Evolutionary conservation across 176 grass and related monocot species (phyloP).

Genomic region (Carex myosuroides): DNA sequence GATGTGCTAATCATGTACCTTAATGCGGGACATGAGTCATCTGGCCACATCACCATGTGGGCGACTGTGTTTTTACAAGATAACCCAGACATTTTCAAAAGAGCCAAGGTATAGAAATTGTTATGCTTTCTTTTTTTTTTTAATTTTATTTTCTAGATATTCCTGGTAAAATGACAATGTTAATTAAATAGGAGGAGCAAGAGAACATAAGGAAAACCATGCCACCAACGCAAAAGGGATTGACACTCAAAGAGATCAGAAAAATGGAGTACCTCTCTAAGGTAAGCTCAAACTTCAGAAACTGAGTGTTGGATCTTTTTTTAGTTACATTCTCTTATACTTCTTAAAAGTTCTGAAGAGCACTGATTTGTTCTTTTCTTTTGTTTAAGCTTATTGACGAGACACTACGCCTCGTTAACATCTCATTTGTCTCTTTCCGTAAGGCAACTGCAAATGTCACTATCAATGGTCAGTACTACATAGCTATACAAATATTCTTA

Average conservation of each 20-base stretch:
- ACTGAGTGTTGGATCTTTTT: background rate
- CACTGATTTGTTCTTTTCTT: background rate
- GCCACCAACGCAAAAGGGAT: slow-evolving; percentile 41
- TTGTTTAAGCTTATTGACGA: slow-evolving; percentile 65
- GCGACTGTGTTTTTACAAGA: slow-evolving; percentile 80
- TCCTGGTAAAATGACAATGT: background rate
- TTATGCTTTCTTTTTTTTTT: background rate
- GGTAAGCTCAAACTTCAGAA: slow-evolving; percentile 25
- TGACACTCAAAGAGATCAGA: slow-evolving; percentile 69
- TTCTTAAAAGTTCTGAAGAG: background rate
- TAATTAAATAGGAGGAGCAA: slow-evolving; percentile 65
- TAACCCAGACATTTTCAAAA: slow-evolving; percentile 50
- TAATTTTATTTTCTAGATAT: background rate
- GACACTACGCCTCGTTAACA: slow-evolving; percentile 75
- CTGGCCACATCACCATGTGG: slow-evolving; percentile 98
- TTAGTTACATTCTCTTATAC: background rate
- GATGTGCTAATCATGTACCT: slow-evolving; percentile 90
- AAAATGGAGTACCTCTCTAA: slow-evolving; percentile 97
- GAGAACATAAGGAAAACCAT: slow-evolving; percentile 65
- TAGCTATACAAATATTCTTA: background rate
- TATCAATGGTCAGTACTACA: slow-evolving; percentile 48
- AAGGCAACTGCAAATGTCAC: slow-evolving; percentile 48
- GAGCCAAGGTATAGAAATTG: slow-evolving; percentile 44
- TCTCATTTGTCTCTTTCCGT: slow-evolving; percentile 79
- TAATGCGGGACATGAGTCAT: slow-evolving; percentile 85